Percentiles rank a stretch among this genome's conserved stretches.
Conservation (phyloP, 179 eudicot genomes). For the Camellia oleifera region DNA sequence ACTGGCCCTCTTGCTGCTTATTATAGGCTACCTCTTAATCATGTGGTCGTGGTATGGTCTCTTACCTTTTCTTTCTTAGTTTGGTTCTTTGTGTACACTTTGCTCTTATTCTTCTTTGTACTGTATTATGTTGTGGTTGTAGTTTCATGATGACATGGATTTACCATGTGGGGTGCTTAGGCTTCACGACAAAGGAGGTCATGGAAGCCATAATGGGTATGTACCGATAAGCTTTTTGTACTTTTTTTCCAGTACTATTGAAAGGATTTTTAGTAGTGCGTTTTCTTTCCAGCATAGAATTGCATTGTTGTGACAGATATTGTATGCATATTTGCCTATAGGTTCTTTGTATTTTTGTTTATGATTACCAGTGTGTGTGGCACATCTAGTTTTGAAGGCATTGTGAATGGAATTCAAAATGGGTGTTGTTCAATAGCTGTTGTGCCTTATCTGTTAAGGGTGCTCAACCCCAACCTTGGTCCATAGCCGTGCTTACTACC, state of each 20-base stretch:
- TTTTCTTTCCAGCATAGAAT: not conserved
- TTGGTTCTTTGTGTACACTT: not conserved
- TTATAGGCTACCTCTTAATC: conserved; percentile 80
- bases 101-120: not conserved
- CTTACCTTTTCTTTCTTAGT: not conserved
- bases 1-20: conserved; percentile 89
- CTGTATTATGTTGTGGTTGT: conserved; percentile 16
- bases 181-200: conserved; percentile 66
- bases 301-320: not conserved
- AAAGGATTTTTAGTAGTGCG: not conserved
- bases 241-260: not conserved
- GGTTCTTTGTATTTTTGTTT: not conserved
- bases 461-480: not conserved
- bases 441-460: not conserved
- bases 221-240: not conserved
- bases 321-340: not conserved
- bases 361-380: too few relatives aligned
- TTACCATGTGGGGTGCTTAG: conserved; percentile 91
- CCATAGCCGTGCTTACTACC: not conserved
- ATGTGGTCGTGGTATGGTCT: conserved; percentile 72
- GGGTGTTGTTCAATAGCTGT: not conserved
- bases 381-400: too few relatives aligned
- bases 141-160: conserved; percentile 90
- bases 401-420: not conserved
- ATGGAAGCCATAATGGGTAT: conserved; percentile 93